phyloP scores from a whole-genome alignment of 2,329 filamentous ascomycete genomes.

The Penicillium nordicum region DNA sequence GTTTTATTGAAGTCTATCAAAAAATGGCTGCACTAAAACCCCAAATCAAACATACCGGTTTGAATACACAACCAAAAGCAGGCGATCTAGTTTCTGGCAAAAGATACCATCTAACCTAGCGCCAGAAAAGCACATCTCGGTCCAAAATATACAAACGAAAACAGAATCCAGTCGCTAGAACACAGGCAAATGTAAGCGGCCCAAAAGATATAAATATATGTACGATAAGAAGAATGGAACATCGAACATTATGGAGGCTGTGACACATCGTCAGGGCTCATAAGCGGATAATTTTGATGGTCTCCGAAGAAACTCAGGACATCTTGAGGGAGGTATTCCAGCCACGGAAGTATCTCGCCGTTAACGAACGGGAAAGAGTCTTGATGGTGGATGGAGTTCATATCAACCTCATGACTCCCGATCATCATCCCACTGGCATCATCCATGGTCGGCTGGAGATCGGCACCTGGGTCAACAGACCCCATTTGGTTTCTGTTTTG shows the following conservation, averaged over 20 bases:
- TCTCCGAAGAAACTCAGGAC: slow-evolving; percentile 56
- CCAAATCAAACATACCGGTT: neutral
- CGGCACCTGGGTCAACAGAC: slow-evolving; percentile 7
- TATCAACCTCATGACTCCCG: slow-evolving; percentile 73
- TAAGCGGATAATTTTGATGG: slow-evolving; percentile 32
- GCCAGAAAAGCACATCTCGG: neutral
- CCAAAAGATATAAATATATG: slow-evolving; percentile 18
- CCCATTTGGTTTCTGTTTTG: slow-evolving; percentile 15
- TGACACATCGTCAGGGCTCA: slow-evolving; percentile 30
- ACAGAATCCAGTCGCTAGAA: slow-evolving; percentile 2
- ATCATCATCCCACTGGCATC: slow-evolving; percentile 57
- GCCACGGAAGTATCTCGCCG: slow-evolving; percentile 68
- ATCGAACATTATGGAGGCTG: slow-evolving; percentile 20
- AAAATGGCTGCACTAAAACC: neutral
- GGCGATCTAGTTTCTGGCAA: neutral
- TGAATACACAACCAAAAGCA: neutral
- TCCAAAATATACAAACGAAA: neutral
- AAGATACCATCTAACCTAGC: slow-evolving; percentile 1
- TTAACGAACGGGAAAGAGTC: slow-evolving; percentile 41
- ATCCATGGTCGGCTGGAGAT: slow-evolving; percentile 20
- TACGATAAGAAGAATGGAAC: slow-evolving; percentile 4
- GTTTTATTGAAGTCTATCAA: neutral
- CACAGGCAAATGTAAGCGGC: slow-evolving; percentile 6
- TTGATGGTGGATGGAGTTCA: slow-evolving; percentile 56
- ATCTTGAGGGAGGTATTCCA: slow-evolving; percentile 69